Evolutionary conservation across 768 basidiomycete genomes (phyloP), one percentile per base, ranked within the genome.

Genomic region (Lactarius sanguifluus): DNA sequence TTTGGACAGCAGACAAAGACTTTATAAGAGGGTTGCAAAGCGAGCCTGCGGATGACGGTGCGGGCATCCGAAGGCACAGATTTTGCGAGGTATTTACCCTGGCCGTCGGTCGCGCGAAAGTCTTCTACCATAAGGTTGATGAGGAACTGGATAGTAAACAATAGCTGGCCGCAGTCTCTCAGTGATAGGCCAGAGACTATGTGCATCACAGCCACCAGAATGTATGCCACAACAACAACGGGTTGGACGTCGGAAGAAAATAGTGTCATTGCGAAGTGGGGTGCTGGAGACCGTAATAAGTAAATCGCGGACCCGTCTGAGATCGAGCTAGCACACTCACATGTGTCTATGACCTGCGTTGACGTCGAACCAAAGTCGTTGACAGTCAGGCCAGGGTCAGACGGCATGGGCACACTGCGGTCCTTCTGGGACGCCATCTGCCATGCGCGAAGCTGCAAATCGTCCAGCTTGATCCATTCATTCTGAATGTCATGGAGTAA

Each of bases 1-100:
- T 61, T 57, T 16, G 65, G 65, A 57, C 61, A 66, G 61, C 40
- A 57, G 5, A 57, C 32, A 61, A 41, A 57, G 43, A 20, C 20
- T 3, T 9, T 47, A 10, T n/a, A 47, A 47, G 45, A 47, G n/a
- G n/a, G 45, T 12, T 47, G n/a, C 45, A 47, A 10, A 10, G n/a
- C 1, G 6, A 47, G 45, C n/a, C 45, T 47, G n/a, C 12, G 3
- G n/a, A n/a, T n/a, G 10, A 47, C 10, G 10, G 45, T 47, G 45
- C 45, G 45, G 1, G 45, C 45, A n/a, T 47, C 45, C n/a, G 1
- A 10, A 8, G 45, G 45, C 10, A 47, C n/a, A 47, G 45, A 47
- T 47, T 47, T 47, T 12, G n/a, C n/a, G 10, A 47, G 45, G 45
- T 47, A 47, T n/a, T 47, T 47, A n/a, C 45, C 45, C 45, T 10